phyloP scores from a whole-genome alignment of 768 basidiomycete genomes.

The Strobilomyces confusus region DNA sequence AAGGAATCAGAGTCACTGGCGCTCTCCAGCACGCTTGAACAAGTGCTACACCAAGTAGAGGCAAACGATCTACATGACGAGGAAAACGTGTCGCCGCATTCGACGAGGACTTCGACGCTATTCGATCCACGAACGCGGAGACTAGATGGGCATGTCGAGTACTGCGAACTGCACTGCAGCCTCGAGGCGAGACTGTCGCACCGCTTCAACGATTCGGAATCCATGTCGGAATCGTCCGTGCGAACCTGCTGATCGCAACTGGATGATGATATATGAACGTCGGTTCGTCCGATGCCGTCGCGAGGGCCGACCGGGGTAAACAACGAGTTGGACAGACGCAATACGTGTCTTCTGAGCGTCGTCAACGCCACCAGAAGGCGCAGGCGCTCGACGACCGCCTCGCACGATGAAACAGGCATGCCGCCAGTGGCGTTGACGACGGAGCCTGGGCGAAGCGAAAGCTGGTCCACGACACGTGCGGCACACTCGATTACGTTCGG shows the following conservation, averaged over 20 bases:
- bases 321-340: slow-evolving; percentile 13
- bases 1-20: slow-evolving; percentile 3
- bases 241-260: neutral
- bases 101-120: neutral
- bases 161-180: slow-evolving; percentile 14
- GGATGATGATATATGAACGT: neutral
- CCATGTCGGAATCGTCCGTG: neutral
- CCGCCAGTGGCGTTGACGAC: neutral
- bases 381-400: slow-evolving; percentile 12
- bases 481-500: slow-evolving; percentile 7
- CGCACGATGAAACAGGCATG: slow-evolving; percentile 3
- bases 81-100: neutral
- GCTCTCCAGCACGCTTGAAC: slow-evolving; percentile 11
- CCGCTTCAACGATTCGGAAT: neutral
- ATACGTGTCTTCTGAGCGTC: slow-evolving; percentile 19
- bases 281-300: neutral
- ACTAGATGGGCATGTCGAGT: slow-evolving; percentile 24
- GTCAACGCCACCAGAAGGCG: slow-evolving; percentile 19
- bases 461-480: slow-evolving; percentile 22
- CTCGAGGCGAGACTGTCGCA: slow-evolving; percentile 6
- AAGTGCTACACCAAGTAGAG: slow-evolving; percentile 25
- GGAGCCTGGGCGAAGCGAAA: slow-evolving; percentile 6
- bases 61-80: slow-evolving; percentile 6
- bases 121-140: neutral
- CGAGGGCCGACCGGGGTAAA: neutral